These are phyloP conservation scores for Herpetomonas tarakana DNA, from an alignment of 208 protist genomes.

Conservation along the genomic window DNA sequence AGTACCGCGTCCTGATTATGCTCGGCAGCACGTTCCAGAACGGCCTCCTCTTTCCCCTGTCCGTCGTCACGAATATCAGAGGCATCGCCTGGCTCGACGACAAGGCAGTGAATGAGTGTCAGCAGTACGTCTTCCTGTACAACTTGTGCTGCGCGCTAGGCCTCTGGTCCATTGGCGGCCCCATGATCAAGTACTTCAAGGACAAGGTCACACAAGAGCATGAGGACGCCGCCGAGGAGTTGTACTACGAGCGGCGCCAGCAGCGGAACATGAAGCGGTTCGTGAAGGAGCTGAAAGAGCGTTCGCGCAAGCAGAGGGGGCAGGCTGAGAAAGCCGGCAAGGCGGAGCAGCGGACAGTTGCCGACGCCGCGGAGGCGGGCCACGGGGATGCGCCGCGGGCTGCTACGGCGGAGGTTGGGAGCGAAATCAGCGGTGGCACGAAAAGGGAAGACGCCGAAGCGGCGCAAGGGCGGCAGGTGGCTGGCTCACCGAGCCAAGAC, in stretches of 20 bases:
- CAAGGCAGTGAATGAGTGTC: slow-evolving; percentile 11
- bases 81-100: slow-evolving; percentile 26
- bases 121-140: slow-evolving; percentile 45
- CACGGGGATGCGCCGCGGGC: neutral
- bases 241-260: slow-evolving; percentile 5
- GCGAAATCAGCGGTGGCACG: neutral
- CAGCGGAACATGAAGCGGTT: neutral
- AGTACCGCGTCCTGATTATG: slow-evolving; percentile 30
- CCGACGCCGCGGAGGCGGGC: neutral
- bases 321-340: neutral
- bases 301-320: neutral
- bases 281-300: neutral
- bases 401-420: neutral
- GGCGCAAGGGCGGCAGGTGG: neutral
- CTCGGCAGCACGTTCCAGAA: slow-evolving; percentile 50
- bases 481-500: no score
- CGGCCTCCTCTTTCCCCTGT: slow-evolving; percentile 34
- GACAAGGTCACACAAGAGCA: slow-evolving; percentile 15
- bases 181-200: slow-evolving; percentile 33
- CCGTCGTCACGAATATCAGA: slow-evolving; percentile 30
- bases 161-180: slow-evolving; percentile 41
- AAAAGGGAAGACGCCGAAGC: no score
- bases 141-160: slow-evolving; percentile 36
- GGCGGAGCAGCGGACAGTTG: neutral
- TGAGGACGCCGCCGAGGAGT: slow-evolving; percentile 13